Base-by-base conservation (phyloP, 108 stramenopile species). In the Parietichytrium sp. region DNA sequence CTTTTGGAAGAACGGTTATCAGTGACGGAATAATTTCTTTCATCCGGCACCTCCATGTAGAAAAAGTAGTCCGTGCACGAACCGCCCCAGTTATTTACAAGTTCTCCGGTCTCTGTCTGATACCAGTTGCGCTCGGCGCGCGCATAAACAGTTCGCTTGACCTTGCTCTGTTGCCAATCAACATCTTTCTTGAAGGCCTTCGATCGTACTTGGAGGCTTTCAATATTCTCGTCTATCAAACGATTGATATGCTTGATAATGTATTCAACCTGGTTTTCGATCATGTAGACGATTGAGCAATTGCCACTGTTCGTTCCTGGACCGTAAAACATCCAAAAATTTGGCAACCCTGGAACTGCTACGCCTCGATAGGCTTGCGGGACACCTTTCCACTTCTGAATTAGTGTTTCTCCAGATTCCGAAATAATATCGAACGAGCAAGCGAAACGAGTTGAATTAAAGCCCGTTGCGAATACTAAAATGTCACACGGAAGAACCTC, bases 191-290 rank as follows among this genome's bases (percentile, higher is more conserved):
- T 42, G 42, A 45, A 72, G 20, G n/a, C 20, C 15, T 72, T 42
- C 20, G 36, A 33, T 42, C 45, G 36, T n/a, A 72, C 61, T 42
- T 72, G 38, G 42, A 72, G 18, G 20, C 38, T 45, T 33, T 33
- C 42, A 25, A 42, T 42, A 27, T 42, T 42, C 10, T 23, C 45
- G 33, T 72, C 61, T n/a, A 72, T 45, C 61, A 27, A 45, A 42
- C 45, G 45, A 42, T 8, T 1, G 38, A 72, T 72, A 23, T 45
- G 33, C 38, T 42, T 33, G 38, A 72, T 42, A 0, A 25, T 42
- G 33, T 72, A 72, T n/a, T 72, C 25, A 42, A 72, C 61, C 61
- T 72, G 61, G 61, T 33, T 72, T 42, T 72, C 61, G 42, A 72
- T 42, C 61, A 72, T 72, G 61, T 45, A 72, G 61, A 72, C 45